Evolutionary conservation across 2,329 filamentous ascomycete species (phyloP), one percentile per base, ranked within the genome.

Genomic region (Colletotrichum musae): DNA sequence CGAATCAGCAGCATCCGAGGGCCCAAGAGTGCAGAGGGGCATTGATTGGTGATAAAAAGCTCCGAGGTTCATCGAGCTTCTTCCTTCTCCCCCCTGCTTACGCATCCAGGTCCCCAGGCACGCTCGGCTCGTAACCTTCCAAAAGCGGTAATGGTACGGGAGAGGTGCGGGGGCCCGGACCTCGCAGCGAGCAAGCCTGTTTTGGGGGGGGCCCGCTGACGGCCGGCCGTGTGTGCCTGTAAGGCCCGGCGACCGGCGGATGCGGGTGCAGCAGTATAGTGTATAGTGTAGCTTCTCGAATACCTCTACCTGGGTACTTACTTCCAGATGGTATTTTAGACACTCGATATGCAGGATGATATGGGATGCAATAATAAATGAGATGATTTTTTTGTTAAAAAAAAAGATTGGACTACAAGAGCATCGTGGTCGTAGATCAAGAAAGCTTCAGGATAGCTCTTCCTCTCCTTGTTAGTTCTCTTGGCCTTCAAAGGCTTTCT

Each of bases 91-190:
- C 32, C 32, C 32, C 32, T 36, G 32, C 32, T 36, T 36, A 47
- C 43, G 18, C 43, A 47, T 47, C 16, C 45, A 15, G 7, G 9
- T 13, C 45, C 26, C 36, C 32, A 48, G 56, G 63, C 48, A 28
- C 56, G 67, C 67, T 61, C 56, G 62, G 65, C 39, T 45, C 26
- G 51, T 21, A 45, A 39, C 56, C 52, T 56, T 69, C 62, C 66
- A 45, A 52, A 69, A 45, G 50, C 43, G 51, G 67, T 26, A 61
- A 56, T 47, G 13, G 16, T 26, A 41, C 56, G 45, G 41, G 28
- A 10, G 32, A 36, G 7, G 32, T 7, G 32, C 32, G 32, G 32
- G 28, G 32, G 16, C 16, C 13, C 41, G 41, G 41, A 43, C 41
- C 41, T 43, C 41, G 41, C 41, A 24, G 21, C 21, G 21, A 39